phyloP scores from a whole-genome alignment of 1,284 basidiomycete genomes.

The Cryptococcus jaspeensis region DNA sequence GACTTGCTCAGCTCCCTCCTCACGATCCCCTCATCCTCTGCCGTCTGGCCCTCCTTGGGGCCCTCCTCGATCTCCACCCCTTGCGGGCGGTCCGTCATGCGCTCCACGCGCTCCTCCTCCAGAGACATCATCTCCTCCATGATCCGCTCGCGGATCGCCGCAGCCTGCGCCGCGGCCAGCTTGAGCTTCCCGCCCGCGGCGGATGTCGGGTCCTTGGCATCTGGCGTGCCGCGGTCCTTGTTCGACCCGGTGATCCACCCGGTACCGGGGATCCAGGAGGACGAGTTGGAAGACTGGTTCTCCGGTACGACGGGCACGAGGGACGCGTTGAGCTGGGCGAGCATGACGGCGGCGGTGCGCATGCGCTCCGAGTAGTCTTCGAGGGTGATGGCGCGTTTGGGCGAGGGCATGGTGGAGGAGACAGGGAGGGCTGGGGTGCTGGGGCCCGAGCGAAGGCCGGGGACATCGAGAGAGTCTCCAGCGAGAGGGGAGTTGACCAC shows the following conservation, averaged over 20 bases:
- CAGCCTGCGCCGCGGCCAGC: slow-evolving; percentile 74
- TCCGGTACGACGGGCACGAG: slow-evolving; percentile 57
- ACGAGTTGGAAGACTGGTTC: slow-evolving; percentile 27
- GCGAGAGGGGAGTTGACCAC: background rate
- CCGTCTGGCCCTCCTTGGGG: slow-evolving; percentile 58
- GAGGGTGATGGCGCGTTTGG: slow-evolving; percentile 56
- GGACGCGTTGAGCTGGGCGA: slow-evolving; percentile 90
- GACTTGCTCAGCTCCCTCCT: slow-evolving; percentile 89
- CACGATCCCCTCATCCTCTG: slow-evolving; percentile 88
- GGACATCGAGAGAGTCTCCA: slow-evolving; percentile 3
- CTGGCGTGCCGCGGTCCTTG: slow-evolving; percentile 1
- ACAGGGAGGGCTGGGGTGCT: slow-evolving; percentile 11
- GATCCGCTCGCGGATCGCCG: slow-evolving; percentile 88
- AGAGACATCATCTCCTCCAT: slow-evolving; percentile 98
- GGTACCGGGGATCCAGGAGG: slow-evolving; percentile 66
- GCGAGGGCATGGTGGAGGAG: slow-evolving; percentile 13
- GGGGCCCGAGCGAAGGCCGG: slow-evolving; percentile 6
- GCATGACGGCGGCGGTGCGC: slow-evolving; percentile 97
- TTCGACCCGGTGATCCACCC: slow-evolving; percentile 58
- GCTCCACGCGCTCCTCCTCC: slow-evolving; percentile 92
- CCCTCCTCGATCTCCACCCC: slow-evolving; percentile 50
- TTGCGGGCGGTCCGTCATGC: slow-evolving; percentile 77
- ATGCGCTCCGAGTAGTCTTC: slow-evolving; percentile 98
- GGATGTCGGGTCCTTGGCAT: slow-evolving; percentile 1
- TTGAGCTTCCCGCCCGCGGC: slow-evolving; percentile 58